Base-by-base conservation (phyloP, 2,329 filamentous ascomycete species). In the Juglanconis juglandina region DNA sequence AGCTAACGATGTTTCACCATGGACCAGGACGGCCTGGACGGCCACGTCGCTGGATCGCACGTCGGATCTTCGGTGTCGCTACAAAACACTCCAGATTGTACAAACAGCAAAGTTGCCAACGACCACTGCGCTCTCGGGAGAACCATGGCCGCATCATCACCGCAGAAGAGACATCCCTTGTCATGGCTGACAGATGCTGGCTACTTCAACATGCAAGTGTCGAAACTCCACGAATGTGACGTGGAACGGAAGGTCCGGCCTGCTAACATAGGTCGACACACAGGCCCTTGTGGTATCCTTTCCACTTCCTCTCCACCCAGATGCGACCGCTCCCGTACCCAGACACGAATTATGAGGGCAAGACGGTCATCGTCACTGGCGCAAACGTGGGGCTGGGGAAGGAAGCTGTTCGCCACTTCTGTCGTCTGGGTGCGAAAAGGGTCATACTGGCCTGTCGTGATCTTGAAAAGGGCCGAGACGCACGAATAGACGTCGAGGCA, bases 361-460 rank as follows among this genome's bases (percentile, higher is more conserved):
- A 71, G 48, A 73, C 69, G 1, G 64, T 73, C 54, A 68, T 78
- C 39, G 69, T 79, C 48, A 78, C 76, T 0, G 77, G 76, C 8
- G 69, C 74, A 17, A 78, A 76, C 56, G 69, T 69, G 3, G 76
- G 78, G 2, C 68, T 79, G 1, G 77, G 77, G 1, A 48, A 13
- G 0, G 76, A 78, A 58, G 69, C 75, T 0, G 68, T 71, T 9
- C 68, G 71, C 7, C 72, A 78, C 61, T 70, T 75, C 39, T 70
- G 68, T 42, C 65, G 63, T 1, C 72, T 77, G 1, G 71, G 71
- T 13, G 73, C 75, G 10, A 65, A 68, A 2, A 71, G 69, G 51
- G 68, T 79, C 34, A 72, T 79, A 35, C 66, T 79, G 44, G 76
- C 69, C 30, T 73, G 74, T 30, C 74, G 76, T 5, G 68, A 67